These are phyloP conservation scores for Scenedesmus sp. DNA, from an alignment of 163 green algal genomes.

Conservation along the genomic window DNA sequence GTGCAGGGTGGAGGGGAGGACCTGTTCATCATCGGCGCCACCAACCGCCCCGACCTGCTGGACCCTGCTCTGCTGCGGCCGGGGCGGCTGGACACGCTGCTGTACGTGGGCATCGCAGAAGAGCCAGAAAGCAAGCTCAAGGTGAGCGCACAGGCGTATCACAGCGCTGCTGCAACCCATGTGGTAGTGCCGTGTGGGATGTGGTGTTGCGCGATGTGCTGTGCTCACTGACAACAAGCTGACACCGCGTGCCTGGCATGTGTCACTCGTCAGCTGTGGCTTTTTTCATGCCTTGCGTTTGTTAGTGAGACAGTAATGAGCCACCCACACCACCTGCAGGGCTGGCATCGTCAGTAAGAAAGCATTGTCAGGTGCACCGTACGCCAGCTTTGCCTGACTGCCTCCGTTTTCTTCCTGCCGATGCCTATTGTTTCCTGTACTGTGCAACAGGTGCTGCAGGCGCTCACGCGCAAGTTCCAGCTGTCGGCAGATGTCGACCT, in stretches of 20 bases:
- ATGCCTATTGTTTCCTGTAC: background rate
- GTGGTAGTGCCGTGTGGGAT: too few species aligned
- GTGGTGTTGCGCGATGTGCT: too few species aligned
- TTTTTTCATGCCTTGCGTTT: too few species aligned
- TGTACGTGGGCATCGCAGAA: conserved; percentile 89
- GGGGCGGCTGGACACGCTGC: conserved; percentile 87
- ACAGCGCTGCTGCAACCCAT: background rate
- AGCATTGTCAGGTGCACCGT: too few species aligned
- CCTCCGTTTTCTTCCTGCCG: background rate
- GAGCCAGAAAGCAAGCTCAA: conserved; percentile 63
- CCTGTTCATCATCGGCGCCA: conserved; percentile 94
- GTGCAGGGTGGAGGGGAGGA: conserved; percentile 56
- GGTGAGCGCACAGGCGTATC: conserved; percentile 10
- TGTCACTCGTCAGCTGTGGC: too few species aligned
- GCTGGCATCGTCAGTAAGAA: background rate
- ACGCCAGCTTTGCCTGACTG: too few species aligned
- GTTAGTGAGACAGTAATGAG: too few species aligned
- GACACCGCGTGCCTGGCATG: background rate
- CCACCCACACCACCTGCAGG: too few species aligned
- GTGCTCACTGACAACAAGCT: background rate
- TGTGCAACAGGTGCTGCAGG: conserved; percentile 77
- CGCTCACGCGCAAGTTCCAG: conserved; percentile 93
- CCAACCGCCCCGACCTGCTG: conserved; percentile 95
- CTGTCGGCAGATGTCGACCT: conserved; percentile 85
- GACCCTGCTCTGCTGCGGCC: conserved; percentile 91